Evolutionary conservation across 495 filamentous ascomycete species (phyloP).

Genomic region (Elaphomyces granulatus): DNA sequence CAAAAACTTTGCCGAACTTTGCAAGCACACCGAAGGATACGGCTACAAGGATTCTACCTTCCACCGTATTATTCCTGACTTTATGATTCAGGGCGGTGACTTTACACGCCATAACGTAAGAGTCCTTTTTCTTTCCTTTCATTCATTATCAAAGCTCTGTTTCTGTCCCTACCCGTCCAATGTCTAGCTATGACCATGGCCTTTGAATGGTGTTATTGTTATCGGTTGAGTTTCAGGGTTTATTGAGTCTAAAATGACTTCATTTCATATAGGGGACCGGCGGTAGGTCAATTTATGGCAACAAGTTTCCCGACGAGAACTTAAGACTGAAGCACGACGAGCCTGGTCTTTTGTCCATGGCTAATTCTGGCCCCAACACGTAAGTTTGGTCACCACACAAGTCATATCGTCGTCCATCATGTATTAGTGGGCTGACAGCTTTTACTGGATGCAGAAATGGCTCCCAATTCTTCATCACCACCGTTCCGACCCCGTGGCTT

Average conservation of each 20-base stretch:
- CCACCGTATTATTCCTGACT: constrained; percentile 94
- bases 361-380: constrained; percentile 83
- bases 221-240: no score
- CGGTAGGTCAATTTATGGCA: constrained; percentile 92
- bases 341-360: constrained; percentile 91
- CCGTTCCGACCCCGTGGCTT: constrained; percentile 79
- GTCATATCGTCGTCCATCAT: not conserved
- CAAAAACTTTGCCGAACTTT: constrained; percentile 91
- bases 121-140: constrained; percentile 7
- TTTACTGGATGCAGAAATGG: constrained; percentile 56
- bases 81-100: constrained; percentile 99
- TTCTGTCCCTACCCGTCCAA: no score
- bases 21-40: constrained; percentile 72
- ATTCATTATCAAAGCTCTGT: no score
- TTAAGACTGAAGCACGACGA: constrained; percentile 71
- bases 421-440: not conserved
- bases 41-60: constrained; percentile 87
- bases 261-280: constrained; percentile 90
- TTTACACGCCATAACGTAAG: constrained; percentile 87
- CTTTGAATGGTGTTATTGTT: no score
- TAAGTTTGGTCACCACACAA: constrained; percentile 25
- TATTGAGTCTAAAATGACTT: no score
- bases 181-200: no score
- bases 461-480: constrained; percentile 97
- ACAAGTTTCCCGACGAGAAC: constrained; percentile 96